These are phyloP conservation scores for Erythrophleum fordii DNA, from an alignment of 306 rosid genomes.

Conservation along the genomic window DNA sequence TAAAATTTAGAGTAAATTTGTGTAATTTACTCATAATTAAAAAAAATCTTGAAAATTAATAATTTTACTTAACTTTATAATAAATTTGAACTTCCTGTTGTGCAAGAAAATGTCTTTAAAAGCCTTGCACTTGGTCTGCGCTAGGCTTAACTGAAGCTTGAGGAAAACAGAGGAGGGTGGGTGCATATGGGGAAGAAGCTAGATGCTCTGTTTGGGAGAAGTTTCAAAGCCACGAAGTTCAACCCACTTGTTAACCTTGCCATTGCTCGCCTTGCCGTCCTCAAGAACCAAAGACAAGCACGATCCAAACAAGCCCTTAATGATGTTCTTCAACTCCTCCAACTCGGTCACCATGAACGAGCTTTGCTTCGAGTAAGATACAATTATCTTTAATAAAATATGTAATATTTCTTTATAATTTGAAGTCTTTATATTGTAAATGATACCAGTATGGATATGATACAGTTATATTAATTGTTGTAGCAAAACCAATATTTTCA, in stretches of 20 bases:
- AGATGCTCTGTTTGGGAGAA: slow-evolving; percentile 71
- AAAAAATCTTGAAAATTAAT: neutral
- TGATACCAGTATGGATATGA: neutral
- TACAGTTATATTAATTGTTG: neutral
- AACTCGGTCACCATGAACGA: slow-evolving; percentile 72
- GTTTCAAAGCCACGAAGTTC: slow-evolving; percentile 62
- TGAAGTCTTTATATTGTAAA: neutral
- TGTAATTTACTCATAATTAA: no score
- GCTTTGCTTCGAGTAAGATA: slow-evolving; percentile 77
- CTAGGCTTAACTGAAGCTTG: neutral
- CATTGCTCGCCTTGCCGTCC: slow-evolving; percentile 72
- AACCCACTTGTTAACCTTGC: slow-evolving; percentile 63
- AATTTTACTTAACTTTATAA: neutral
- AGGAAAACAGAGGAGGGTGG: neutral
- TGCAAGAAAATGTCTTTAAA: neutral
- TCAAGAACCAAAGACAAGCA: slow-evolving; percentile 69
- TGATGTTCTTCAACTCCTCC: slow-evolving; percentile 78
- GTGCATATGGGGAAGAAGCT: slow-evolving; percentile 75
- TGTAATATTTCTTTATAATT: neutral
- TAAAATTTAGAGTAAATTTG: no score
- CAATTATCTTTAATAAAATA: neutral
- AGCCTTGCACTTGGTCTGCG: neutral
- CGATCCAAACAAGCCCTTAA: slow-evolving; percentile 63
- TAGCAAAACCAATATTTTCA: neutral
- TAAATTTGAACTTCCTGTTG: neutral